Conservation (phyloP, 257 asterid genomes). For the Lantana camara region DNA sequence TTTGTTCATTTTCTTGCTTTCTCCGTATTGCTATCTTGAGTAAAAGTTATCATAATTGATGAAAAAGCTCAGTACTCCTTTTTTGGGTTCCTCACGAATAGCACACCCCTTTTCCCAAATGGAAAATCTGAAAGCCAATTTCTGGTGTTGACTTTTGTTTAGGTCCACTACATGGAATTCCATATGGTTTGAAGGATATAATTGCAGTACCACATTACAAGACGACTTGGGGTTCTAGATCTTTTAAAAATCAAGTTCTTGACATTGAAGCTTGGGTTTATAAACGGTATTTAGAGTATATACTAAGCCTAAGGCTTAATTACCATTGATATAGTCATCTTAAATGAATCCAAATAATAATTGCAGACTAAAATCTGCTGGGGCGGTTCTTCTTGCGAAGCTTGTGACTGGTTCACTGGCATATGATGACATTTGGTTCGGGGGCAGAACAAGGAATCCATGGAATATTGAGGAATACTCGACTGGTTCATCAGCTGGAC, state of each 20-base stretch:
- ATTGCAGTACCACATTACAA: slow-evolving; percentile 87
- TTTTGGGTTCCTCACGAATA: neutral
- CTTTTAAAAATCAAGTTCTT: slow-evolving; percentile 73
- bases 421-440: slow-evolving; percentile 95
- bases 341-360: neutral
- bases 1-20: neutral
- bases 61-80: neutral
- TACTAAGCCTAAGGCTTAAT: neutral
- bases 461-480: slow-evolving; percentile 92
- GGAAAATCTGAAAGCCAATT: neutral
- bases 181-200: slow-evolving; percentile 92
- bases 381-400: slow-evolving; percentile 89
- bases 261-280: slow-evolving; percentile 96
- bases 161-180: slow-evolving; percentile 98
- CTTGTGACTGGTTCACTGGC: slow-evolving; percentile 89
- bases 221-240: slow-evolving; percentile 92
- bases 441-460: slow-evolving; percentile 96
- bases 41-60: neutral
- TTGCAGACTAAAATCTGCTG: slow-evolving; percentile 80
- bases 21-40: neutral
- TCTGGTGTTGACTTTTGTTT: slow-evolving; percentile 26
- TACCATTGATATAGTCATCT: neutral
- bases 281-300: slow-evolving; percentile 54
- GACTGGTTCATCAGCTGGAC: slow-evolving; percentile 99
- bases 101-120: neutral